Conservation (phyloP, 495 filamentous ascomycete species). For the Hypoxylon rickii region DNA sequence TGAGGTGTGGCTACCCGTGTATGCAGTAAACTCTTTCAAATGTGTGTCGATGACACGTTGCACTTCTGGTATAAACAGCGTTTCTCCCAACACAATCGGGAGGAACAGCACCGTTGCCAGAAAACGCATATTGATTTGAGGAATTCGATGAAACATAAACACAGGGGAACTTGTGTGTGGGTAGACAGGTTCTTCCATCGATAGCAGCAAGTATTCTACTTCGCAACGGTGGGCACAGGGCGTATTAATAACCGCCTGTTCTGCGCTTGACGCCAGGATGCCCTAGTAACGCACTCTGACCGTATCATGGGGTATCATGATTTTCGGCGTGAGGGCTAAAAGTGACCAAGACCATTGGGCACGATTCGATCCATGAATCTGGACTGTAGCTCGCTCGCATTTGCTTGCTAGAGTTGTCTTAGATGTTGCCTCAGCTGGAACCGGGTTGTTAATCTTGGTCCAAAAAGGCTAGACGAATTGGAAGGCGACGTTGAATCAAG, state of each 20-base stretch:
- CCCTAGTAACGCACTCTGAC: neutral
- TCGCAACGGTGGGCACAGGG: neutral
- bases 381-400: constrained; percentile 10
- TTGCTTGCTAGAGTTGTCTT: constrained; percentile 22
- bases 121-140: constrained; percentile 28
- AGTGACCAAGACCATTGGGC: constrained; percentile 25
- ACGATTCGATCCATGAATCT: constrained; percentile 10
- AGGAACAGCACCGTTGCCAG: constrained; percentile 11
- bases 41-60: constrained; percentile 28
- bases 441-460: constrained; percentile 15
- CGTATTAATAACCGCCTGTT: constrained; percentile 5
- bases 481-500: constrained; percentile 23
- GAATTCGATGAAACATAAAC: neutral
- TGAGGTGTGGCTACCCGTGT: constrained; percentile 15
- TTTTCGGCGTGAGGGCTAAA: constrained; percentile 11
- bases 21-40: constrained; percentile 24
- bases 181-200: neutral
- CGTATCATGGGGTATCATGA: constrained; percentile 14
- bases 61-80: constrained; percentile 30
- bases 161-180: neutral
- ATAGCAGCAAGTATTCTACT: neutral
- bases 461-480: constrained; percentile 12
- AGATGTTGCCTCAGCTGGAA: constrained; percentile 29
- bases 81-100: constrained; percentile 22
- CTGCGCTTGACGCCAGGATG: constrained; percentile 9